Conservation (phyloP, 306 rosid species). For the Dalbergia oliveri region DNA sequence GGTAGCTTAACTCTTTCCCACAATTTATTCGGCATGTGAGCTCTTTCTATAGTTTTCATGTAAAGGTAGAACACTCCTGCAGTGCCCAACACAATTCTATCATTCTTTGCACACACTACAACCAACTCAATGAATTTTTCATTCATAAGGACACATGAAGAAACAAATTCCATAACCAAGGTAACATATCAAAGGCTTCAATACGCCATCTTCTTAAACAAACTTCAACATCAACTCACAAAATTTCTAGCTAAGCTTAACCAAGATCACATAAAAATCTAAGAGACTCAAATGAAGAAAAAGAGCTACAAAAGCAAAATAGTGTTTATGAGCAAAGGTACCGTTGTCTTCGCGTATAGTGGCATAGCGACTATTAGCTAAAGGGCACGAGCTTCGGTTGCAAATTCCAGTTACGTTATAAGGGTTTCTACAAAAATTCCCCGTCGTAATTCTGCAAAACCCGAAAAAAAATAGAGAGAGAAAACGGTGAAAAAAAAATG, state of each 20-base stretch:
- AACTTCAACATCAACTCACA: slow-evolving; percentile 4
- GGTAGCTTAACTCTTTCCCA: slow-evolving; percentile 98
- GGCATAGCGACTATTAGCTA: slow-evolving; percentile 95
- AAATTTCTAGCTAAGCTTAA: neutral
- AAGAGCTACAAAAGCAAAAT: neutral
- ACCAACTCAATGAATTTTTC: neutral
- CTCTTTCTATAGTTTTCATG: slow-evolving; percentile 96
- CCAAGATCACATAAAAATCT: neutral
- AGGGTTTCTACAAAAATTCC: slow-evolving; percentile 85
- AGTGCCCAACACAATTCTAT: slow-evolving; percentile 38
- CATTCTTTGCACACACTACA: slow-evolving; percentile 18
- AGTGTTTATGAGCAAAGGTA: slow-evolving; percentile 35
- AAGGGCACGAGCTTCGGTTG: slow-evolving; percentile 92
- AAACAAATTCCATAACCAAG: neutral
- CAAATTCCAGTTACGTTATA: slow-evolving; percentile 91
- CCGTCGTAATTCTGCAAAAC: slow-evolving; percentile 68
- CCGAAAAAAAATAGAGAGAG: neutral
- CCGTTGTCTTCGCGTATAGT: slow-evolving; percentile 93
- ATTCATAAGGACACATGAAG: neutral
- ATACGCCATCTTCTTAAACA: slow-evolving; percentile 14
- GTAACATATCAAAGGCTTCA: slow-evolving; percentile 4
- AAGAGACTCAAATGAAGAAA: neutral
- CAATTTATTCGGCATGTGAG: slow-evolving; percentile 88
- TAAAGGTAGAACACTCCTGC: slow-evolving; percentile 94
- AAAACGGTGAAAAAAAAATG: neutral